phyloP scores from a whole-genome alignment of 2,329 filamentous ascomycete genomes.

The Orbilia blumenaviensis region DNA sequence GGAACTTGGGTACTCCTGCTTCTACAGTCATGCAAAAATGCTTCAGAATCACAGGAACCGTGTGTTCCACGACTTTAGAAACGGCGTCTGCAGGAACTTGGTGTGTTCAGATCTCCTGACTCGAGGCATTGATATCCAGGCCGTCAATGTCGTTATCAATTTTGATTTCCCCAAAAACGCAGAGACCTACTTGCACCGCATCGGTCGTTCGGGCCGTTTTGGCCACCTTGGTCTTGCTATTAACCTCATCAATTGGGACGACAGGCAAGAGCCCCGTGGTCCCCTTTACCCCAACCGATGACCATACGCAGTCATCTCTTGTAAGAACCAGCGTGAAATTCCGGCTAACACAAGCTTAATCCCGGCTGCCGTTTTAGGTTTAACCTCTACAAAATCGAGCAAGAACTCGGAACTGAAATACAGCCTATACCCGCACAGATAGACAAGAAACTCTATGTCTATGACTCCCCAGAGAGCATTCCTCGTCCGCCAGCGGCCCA shows the following conservation, averaged over 20 bases:
- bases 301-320: not conserved
- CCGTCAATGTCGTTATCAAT: conserved; percentile 99
- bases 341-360: not conserved
- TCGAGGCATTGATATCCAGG: conserved; percentile 98
- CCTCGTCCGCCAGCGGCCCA: conserved; percentile 74
- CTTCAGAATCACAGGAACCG: conserved; percentile 95
- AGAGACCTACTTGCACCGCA: conserved; percentile 97
- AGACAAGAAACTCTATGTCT: conserved; percentile 98
- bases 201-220: conserved; percentile 95
- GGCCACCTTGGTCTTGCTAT: conserved; percentile 97
- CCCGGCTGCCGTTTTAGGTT: conserved; percentile 72
- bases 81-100: conserved; percentile 95
- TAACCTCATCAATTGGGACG: conserved; percentile 99
- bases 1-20: conserved; percentile 97
- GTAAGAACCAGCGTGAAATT: too few species aligned
- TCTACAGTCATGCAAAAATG: conserved; percentile 99
- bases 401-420: conserved; percentile 96
- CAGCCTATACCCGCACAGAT: conserved; percentile 93
- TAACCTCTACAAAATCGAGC: conserved; percentile 98
- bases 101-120: conserved; percentile 98
- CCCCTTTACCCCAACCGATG: too few species aligned
- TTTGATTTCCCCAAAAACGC: conserved; percentile 99
- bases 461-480: conserved; percentile 94
- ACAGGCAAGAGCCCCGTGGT: conserved; percentile 63
- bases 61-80: conserved; percentile 98